A percentile compares a stretch with the other conserved stretches of the same genome.
Conservation (phyloP, 2,329 filamentous ascomycete genomes). For the Myriangium duriaei region DNA sequence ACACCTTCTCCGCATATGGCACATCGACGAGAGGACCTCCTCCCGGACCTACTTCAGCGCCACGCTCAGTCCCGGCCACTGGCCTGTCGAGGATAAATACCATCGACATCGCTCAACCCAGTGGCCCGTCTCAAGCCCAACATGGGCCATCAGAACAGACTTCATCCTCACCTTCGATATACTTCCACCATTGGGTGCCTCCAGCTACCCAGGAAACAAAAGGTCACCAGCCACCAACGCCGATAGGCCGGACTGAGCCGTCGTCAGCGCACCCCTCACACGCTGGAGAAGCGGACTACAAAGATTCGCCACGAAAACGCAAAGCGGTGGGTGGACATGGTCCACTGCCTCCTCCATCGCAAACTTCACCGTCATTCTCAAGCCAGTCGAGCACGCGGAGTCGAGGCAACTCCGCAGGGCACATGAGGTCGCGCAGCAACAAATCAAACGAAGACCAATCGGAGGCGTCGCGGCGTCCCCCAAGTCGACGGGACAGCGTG, state of each 20-base stretch:
- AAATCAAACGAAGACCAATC: slow-evolving; percentile 30
- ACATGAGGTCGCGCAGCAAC: slow-evolving; percentile 55
- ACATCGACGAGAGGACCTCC: slow-evolving; percentile 15
- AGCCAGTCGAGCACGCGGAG: slow-evolving; percentile 41
- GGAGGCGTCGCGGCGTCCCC: slow-evolving; percentile 8
- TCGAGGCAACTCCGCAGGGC: slow-evolving; percentile 36
- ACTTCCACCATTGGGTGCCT: slow-evolving; percentile 89
- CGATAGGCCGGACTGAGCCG: slow-evolving; percentile 49
- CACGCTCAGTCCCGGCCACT: slow-evolving; percentile 33
- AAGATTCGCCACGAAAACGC: slow-evolving; percentile 73
- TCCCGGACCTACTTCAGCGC: slow-evolving; percentile 28
- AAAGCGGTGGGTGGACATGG: slow-evolving; percentile 52
- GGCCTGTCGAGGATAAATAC: slow-evolving; percentile 39
- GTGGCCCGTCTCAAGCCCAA: slow-evolving; percentile 27
- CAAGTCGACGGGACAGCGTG: slow-evolving; percentile 12
- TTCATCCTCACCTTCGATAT: slow-evolving; percentile 61
- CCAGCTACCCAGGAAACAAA: slow-evolving; percentile 50
- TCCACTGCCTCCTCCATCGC: slow-evolving; percentile 38
- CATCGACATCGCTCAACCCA: slow-evolving; percentile 29
- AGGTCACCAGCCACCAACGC: slow-evolving; percentile 55
- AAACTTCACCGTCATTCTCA: slow-evolving; percentile 39
- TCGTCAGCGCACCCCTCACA: slow-evolving; percentile 39
- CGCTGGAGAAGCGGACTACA: slow-evolving; percentile 45
- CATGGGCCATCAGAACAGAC: slow-evolving; percentile 48
- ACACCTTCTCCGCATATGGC: slow-evolving; percentile 28